Evolutionary conservation across 176 grass and related monocot genomes (phyloP).

Genomic region (Coix lacrymajobi): DNA sequence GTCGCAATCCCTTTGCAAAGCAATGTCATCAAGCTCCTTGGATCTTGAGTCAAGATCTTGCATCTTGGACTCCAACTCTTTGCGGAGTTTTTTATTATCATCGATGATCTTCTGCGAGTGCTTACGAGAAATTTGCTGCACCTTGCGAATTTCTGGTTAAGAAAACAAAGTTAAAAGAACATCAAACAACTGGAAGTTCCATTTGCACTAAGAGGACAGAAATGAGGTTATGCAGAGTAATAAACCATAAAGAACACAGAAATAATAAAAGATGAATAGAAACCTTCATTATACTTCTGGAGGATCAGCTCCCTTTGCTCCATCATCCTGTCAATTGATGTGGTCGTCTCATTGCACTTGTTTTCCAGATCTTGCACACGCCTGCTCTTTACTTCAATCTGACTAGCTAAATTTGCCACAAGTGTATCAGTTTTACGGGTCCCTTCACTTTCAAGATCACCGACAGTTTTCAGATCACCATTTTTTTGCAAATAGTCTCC

Average conservation of each 20-base stretch:
- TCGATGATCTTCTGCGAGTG: conserved; percentile 54
- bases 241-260: not conserved
- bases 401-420: conserved; percentile 37
- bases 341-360: conserved; percentile 41
- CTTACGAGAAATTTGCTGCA: conserved; percentile 47
- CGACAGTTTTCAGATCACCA: conserved; percentile 52
- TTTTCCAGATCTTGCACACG: conserved; percentile 40
- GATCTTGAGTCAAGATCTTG: conserved; percentile 18
- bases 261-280: not conserved
- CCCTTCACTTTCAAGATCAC: conserved; percentile 44
- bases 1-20: conserved; percentile 47
- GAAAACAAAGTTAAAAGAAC: not conserved
- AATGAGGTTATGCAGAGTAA: not conserved
- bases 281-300: conserved; percentile 47
- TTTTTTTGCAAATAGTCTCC: conserved; percentile 42
- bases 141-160: conserved; percentile 61
- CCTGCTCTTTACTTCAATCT: conserved; percentile 45
- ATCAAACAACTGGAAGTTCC: not conserved
- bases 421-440: conserved; percentile 45
- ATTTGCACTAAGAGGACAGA: not conserved
- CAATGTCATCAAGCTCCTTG: conserved; percentile 36
- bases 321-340: conserved; percentile 49
- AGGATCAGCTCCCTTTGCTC: conserved; percentile 48
- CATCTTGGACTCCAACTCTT: conserved; percentile 28
- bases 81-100: conserved; percentile 53